A percentile compares a stretch with the other conserved stretches of the same genome.
Conservation (phyloP, 768 basidiomycete species). For the Termitomyces sp. region DNA sequence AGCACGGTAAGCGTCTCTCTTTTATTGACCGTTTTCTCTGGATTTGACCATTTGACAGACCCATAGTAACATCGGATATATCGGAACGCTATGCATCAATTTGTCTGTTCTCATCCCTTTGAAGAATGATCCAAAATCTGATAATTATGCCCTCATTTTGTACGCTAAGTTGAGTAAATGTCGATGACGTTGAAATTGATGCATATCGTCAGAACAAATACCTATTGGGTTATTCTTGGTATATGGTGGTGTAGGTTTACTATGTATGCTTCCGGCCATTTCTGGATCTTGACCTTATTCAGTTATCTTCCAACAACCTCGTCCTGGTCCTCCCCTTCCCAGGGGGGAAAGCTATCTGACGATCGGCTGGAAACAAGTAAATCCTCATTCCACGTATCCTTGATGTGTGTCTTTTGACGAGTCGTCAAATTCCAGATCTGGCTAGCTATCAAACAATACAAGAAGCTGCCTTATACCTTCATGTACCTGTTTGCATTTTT, state of each 20-base stretch:
- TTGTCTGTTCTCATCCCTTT: conserved; percentile 67
- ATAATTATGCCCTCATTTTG: conserved; percentile 74
- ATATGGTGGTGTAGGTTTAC: conserved; percentile 79
- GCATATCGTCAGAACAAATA: conserved; percentile 45
- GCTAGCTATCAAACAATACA: conserved; percentile 69
- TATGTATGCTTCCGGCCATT: not conserved
- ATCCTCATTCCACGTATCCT: conserved; percentile 1
- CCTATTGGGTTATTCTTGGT: conserved; percentile 73
- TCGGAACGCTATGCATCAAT: conserved; percentile 59
- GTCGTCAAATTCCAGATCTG: conserved; percentile 54
- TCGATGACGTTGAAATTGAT: not conserved
- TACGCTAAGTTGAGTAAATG: conserved; percentile 26
- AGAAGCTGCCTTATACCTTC: conserved; percentile 76
- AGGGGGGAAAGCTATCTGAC: conserved; percentile 73
- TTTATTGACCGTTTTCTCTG: not conserved
- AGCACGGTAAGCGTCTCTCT: conserved; percentile 51
- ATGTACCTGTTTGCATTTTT: conserved; percentile 73
- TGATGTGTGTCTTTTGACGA: not conserved
- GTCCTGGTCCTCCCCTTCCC: conserved; percentile 75
- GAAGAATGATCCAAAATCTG: conserved; percentile 49
- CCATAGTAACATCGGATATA: conserved; percentile 75
- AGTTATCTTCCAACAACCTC: conserved; percentile 85
- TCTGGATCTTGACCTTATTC: not conserved
- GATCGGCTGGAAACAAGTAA: conserved; percentile 84
- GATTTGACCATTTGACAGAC: conserved; percentile 31